Evolutionary conservation across 1,284 basidiomycete genomes (phyloP).

Genomic region (Ceratobasidium sp.): DNA sequence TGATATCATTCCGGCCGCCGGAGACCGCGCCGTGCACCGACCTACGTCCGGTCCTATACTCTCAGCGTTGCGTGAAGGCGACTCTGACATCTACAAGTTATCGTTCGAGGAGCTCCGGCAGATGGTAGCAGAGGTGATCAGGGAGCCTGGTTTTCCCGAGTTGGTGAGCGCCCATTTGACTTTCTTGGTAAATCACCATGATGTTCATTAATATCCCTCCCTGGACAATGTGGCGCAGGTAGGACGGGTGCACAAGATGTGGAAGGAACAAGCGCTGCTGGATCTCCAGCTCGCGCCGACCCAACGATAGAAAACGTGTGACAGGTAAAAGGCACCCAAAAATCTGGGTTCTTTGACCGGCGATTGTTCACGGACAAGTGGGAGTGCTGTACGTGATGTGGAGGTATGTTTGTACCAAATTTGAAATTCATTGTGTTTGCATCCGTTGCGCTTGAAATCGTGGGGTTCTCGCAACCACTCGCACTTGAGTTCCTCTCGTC

Average conservation of each 20-base stretch:
- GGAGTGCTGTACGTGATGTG: neutral
- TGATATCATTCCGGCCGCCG: neutral
- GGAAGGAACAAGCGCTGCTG: conserved; percentile 23
- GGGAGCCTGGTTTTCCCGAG: conserved; percentile 34
- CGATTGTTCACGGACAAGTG: neutral
- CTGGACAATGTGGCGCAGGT: conserved; percentile 38
- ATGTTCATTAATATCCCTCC: conserved; percentile 1
- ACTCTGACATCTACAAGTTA: conserved; percentile 26
- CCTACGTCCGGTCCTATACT: neutral
- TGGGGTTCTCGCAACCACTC: conserved; percentile 12
- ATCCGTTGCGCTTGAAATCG: conserved; percentile 31
- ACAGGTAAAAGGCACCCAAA: neutral
- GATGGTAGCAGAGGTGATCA: conserved; percentile 27
- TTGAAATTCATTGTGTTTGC: conserved; percentile 44
- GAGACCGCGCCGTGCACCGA: neutral
- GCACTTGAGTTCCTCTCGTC: conserved; percentile 31
- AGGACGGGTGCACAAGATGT: conserved; percentile 40
- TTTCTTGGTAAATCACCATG: conserved; percentile 15
- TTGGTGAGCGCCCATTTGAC: conserved; percentile 37
- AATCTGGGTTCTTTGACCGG: neutral
- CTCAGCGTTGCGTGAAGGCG: conserved; percentile 21
- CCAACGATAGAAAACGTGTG: neutral
- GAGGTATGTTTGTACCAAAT: conserved; percentile 21
- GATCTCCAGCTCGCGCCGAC: conserved; percentile 1
- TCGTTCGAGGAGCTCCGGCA: conserved; percentile 22